Base-by-base conservation (phyloP, 352 stramenopile species). In the Phytophthora europaea region DNA sequence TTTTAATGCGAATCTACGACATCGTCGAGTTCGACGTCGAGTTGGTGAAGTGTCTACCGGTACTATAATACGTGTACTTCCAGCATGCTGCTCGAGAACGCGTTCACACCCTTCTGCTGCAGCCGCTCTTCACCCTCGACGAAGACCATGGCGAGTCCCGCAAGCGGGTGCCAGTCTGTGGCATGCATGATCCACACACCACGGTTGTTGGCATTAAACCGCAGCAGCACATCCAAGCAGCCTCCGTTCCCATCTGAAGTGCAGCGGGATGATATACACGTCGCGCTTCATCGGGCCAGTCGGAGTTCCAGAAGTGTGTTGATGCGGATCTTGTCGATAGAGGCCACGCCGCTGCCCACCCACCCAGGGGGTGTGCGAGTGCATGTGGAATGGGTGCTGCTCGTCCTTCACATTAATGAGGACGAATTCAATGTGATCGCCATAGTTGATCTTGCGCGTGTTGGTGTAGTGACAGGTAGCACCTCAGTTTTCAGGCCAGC, bases 111-210 rank as follows among this genome's bases (percentile, higher is more conserved):
- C 38, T 50, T 36, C 5, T 58, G n/a, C 40, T 69, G 60, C 6
- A 82, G 28, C 20, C 70, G 54, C 0, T 65, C 40, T 22, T 75
- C 61, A 2, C 66, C 66, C 12, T 72, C 71, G n/a, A 78, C 66
- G 0, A 78, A 61, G 9, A 75, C 23, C 66, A 76, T 76, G 5
- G 70, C 59, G 12, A 79, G 31, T 12, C 74, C 74, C 8, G 51
- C 64, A 26, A 38, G 67, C 48, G 79, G 40, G 48, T 83, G 73
- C 62, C 68, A 80, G 3, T 78, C 72, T 76, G 51, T 85, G 78
- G 54, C 78, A 82, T 85, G 75, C 26, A 85, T 18, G 56, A 80
- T 57, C 72, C 75, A 85, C 1, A 75, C 78, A 2, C 78, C 72
- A 3, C 63, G 56, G 43, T 75, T 83, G 66, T 83, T 63, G 4